These are phyloP conservation scores for Colletotrichum sp. DNA, from an alignment of 2,329 filamentous ascomycete genomes.

Conservation along the genomic window DNA sequence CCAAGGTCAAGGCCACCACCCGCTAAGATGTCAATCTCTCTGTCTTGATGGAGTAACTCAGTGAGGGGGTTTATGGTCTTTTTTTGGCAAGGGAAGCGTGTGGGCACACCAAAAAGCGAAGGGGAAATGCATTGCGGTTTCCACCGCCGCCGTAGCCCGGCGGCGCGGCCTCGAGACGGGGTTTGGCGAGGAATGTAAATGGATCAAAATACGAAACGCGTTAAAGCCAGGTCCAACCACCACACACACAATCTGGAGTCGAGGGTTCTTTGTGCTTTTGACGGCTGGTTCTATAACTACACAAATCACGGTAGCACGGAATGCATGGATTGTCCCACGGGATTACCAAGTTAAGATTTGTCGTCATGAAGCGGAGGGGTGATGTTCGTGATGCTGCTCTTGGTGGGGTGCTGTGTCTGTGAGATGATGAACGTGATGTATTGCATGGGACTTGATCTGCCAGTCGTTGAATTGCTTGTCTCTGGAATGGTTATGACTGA, in stretches of 20 bases:
- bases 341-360: constrained; percentile 15
- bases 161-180: background rate
- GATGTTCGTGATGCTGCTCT: background rate
- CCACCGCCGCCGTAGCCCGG: too few species aligned
- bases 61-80: constrained; percentile 6
- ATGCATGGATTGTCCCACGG: constrained; percentile 27
- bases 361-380: background rate
- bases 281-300: constrained; percentile 26
- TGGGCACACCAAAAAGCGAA: background rate
- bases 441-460: too few species aligned
- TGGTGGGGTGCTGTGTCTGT: too few species aligned
- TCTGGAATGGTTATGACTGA: too few species aligned
- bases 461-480: too few species aligned
- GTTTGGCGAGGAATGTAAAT: background rate
- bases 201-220: constrained; percentile 1
- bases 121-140: too few species aligned
- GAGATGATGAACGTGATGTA: background rate
- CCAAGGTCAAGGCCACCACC: constrained; percentile 85
- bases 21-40: constrained; percentile 66
- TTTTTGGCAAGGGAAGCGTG: background rate
- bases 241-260: constrained; percentile 20
- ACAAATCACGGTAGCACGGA: constrained; percentile 27
- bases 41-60: background rate
- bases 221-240: background rate
- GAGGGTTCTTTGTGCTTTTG: constrained; percentile 25